phyloP scores from a whole-genome alignment of 345 rosid genomes.

The Dipteronia dyeriana region DNA sequence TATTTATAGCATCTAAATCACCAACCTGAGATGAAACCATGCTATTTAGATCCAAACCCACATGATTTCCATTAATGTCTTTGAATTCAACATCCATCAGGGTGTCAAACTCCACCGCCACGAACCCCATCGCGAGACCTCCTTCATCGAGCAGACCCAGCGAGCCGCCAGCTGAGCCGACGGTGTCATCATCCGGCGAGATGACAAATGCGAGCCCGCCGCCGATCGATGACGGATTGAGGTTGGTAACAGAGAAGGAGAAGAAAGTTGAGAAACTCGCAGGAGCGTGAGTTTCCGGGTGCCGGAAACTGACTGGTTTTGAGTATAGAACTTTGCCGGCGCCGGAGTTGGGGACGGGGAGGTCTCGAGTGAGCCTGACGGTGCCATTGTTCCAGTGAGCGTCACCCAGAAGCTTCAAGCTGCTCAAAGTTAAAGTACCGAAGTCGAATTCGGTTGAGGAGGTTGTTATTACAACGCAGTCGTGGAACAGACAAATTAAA shows the following conservation, averaged over 20 bases:
- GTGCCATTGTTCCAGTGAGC: conserved; percentile 85
- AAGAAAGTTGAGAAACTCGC: conserved; percentile 86
- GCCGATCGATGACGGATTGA: conserved; percentile 91
- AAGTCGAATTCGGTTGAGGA: conserved; percentile 69
- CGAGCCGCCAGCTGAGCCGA: conserved; percentile 78
- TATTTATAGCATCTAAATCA: conserved; percentile 62
- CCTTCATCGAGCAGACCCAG: conserved; percentile 58
- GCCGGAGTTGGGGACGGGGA: conserved; percentile 80
- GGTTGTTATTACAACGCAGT: conserved; percentile 17
- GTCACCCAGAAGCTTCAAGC: conserved; percentile 80
- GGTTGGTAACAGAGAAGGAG: conserved; percentile 69
- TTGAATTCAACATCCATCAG: conserved; percentile 82
- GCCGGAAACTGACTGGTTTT: conserved; percentile 73
- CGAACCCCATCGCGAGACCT: conserved; percentile 52
- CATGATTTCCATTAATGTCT: conserved; percentile 94
- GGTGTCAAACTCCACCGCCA: conserved; percentile 95
- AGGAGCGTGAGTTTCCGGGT: conserved; percentile 44
- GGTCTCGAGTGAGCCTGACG: conserved; percentile 81
- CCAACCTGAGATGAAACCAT: conserved; percentile 70
- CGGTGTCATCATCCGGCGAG: conserved; percentile 58
- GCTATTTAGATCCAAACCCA: conserved; percentile 85
- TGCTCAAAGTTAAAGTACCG: conserved; percentile 69
- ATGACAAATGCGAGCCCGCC: conserved; percentile 93
- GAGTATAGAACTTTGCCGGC: conserved; percentile 80
- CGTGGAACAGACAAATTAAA: conserved; percentile 42